Percentiles rank a stretch among this genome's conserved stretches.
These are phyloP conservation scores for Talaromyces atroroseus DNA, from an alignment of 2,329 filamentous ascomycete genomes.

Conservation along the genomic window DNA sequence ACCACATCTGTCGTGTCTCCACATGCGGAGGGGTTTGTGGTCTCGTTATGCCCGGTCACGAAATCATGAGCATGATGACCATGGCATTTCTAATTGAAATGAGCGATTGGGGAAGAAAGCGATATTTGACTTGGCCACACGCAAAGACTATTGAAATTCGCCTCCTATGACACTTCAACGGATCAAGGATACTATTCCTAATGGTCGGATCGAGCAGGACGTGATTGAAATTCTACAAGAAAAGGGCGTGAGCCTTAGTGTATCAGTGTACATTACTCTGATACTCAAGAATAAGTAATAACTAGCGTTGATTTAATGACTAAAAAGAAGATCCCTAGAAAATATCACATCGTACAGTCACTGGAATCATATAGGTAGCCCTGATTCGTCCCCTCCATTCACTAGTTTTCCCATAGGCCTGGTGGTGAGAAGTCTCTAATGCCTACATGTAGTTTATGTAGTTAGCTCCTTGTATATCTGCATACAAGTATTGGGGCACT, in stretches of 20 bases:
- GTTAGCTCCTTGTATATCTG: too few relatives aligned
- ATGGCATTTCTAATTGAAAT: slow-evolving; percentile 22
- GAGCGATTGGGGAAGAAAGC: slow-evolving; percentile 18
- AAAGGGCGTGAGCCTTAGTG: slow-evolving; percentile 13
- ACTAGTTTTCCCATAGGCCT: too few relatives aligned
- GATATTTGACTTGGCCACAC: slow-evolving; percentile 22
- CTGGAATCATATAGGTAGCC: slow-evolving; percentile 1
- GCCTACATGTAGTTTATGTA: too few relatives aligned
- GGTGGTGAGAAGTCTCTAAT: too few relatives aligned
- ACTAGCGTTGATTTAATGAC: neutral
- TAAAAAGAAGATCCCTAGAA: slow-evolving; percentile 7
- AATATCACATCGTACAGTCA: slow-evolving; percentile 19
- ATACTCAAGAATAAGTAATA: too few relatives aligned
- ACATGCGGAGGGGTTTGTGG: neutral
- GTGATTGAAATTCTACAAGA: slow-evolving; percentile 19
- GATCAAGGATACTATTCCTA: slow-evolving; percentile 6
- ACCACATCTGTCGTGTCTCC: slow-evolving; percentile 5
- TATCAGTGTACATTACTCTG: slow-evolving; percentile 7
- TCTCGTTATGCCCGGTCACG: slow-evolving; percentile 12
- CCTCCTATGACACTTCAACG: slow-evolving; percentile 14
- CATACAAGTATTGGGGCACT: too few relatives aligned
- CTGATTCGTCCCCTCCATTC: neutral
- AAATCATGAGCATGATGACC: slow-evolving; percentile 16
- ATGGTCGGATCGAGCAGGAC: slow-evolving; percentile 18
- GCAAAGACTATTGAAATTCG: slow-evolving; percentile 23